Conservation (phyloP, 2,329 filamentous ascomycete genomes). For the Pochonia chlamydosporia region DNA sequence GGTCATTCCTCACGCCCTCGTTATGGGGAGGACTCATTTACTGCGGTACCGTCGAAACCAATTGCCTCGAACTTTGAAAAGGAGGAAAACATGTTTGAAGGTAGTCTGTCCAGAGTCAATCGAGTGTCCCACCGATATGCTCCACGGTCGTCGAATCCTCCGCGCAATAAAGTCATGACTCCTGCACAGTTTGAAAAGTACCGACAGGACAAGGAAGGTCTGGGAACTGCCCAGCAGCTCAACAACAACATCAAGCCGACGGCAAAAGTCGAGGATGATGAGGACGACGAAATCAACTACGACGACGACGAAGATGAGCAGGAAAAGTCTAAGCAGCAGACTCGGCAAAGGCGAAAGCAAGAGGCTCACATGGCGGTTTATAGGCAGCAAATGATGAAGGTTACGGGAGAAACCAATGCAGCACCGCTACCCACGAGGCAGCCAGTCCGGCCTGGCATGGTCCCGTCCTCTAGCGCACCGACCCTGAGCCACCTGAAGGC, state of each 20-base stretch:
- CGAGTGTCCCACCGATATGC: constrained; percentile 29
- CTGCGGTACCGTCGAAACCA: constrained; percentile 23
- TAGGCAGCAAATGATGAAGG: constrained; percentile 94
- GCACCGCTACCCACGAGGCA: constrained; percentile 15
- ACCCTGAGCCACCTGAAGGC: constrained; percentile 41
- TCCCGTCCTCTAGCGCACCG: constrained; percentile 56
- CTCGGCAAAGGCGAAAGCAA: constrained; percentile 77
- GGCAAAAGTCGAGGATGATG: constrained; percentile 55
- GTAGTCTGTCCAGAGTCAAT: constrained; percentile 31
- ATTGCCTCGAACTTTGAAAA: constrained; percentile 28
- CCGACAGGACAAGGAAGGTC: constrained; percentile 65
- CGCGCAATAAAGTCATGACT: constrained; percentile 78
- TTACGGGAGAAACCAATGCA: constrained; percentile 64
- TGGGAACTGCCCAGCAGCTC: constrained; percentile 37
- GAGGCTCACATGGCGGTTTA: constrained; percentile 87
- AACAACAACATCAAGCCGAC: constrained; percentile 24
- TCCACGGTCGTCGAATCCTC: constrained; percentile 29
- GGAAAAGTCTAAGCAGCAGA: constrained; percentile 67
- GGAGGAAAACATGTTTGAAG: constrained; percentile 53
- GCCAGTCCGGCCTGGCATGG: constrained; percentile 47
- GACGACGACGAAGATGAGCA: constrained; percentile 73
- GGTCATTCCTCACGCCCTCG: constrained; percentile 26
- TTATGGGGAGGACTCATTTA: constrained; percentile 32
- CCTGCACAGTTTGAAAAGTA: constrained; percentile 81
- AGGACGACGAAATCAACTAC: constrained; percentile 59